Percentiles rank a stretch among this genome's conserved stretches.
Conservation (phyloP, 768 basidiomycete genomes). For the Obba rivulosa region DNA sequence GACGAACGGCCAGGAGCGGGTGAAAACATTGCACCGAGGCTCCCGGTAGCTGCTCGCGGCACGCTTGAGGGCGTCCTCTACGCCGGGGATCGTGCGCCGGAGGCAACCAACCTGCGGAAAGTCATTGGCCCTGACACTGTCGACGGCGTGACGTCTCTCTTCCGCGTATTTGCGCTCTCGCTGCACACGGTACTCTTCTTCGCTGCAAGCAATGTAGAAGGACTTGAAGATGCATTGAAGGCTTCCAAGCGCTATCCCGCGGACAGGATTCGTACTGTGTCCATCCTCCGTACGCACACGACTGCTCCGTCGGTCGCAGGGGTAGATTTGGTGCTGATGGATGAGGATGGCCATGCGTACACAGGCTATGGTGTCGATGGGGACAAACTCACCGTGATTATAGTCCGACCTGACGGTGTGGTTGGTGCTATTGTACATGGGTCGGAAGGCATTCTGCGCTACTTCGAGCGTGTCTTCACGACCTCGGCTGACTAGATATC, state of each 20-base stretch:
- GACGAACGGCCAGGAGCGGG: slow-evolving; percentile 25
- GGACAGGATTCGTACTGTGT: not conserved
- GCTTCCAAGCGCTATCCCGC: not conserved
- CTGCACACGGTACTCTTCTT: slow-evolving; percentile 13
- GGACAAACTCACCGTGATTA: not conserved
- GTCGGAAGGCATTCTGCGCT: not conserved
- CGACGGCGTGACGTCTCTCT: slow-evolving; percentile 1
- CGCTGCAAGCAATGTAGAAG: not conserved
- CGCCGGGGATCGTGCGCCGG: slow-evolving; percentile 45
- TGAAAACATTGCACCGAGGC: not conserved
- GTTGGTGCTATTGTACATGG: slow-evolving; percentile 7
- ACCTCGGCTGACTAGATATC: too few species aligned
- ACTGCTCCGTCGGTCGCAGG: not conserved
- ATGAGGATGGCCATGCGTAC: slow-evolving; percentile 9
- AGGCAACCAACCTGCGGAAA: slow-evolving; percentile 30
- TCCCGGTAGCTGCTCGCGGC: slow-evolving; percentile 6
- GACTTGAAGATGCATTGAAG: not conserved
- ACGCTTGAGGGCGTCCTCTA: slow-evolving; percentile 16
- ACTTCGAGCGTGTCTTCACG: slow-evolving; percentile 2
- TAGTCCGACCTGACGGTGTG: slow-evolving; percentile 13
- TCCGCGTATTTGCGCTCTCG: slow-evolving; percentile 9
- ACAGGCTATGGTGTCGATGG: slow-evolving; percentile 4
- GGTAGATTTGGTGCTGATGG: not conserved
- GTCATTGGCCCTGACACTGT: not conserved
- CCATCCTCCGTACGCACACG: not conserved